Base-by-base conservation (phyloP, 2,329 filamentous ascomycete genomes). In the Neofusicoccum cordaticola region DNA sequence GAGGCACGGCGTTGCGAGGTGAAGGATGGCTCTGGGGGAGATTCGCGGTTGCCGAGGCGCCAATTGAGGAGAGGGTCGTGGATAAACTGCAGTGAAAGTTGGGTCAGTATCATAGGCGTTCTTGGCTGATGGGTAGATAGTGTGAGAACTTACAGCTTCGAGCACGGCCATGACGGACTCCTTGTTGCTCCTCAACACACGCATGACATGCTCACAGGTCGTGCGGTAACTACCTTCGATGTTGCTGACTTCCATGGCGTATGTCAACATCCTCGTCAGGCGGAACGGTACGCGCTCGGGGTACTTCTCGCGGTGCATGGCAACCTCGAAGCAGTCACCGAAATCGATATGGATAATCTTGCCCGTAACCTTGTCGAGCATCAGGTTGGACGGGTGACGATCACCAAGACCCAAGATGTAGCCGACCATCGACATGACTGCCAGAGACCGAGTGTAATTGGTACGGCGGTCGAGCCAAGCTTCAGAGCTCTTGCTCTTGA, bases 361-460 rank as follows among this genome's bases (percentile, higher is more conserved):
- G 74, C 95, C 95, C 0, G 94, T 98, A 67, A 96, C 88, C 44
- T 93, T 90, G 77, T 99, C 95, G 45, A 99, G 89, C 90, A 99
- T 96, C 73, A 99, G 81, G 77, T 99, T 99, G 66, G 93, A 97
- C 42, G 96, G 96, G 79, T 99, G 95, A 53, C 96, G 89, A 80
- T 99, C 95, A 63, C 95, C 95, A 13, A 99, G 84, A 66, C 95
- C 96, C 22, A 99, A 87, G 69, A 99, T 98, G 78, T 99, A 99
- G 68, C 95, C 95, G n/a, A 98, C 95, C 93, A 99, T 99, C n/a
- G 93, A 97, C 95, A 99, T 99, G 72, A 99, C 95, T 71, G 92
- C 95, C 1, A 99, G 84, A 1, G 94, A 98, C 65, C 95, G 90
- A 17, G 95, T 99, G 80, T 99, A 99, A 75, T 97, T 99, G n/a